A percentile compares a stretch with the other conserved stretches of the same genome.
Evolutionary conservation across 306 rosid species (phyloP).

Genomic region (Clitoria ternatea): DNA sequence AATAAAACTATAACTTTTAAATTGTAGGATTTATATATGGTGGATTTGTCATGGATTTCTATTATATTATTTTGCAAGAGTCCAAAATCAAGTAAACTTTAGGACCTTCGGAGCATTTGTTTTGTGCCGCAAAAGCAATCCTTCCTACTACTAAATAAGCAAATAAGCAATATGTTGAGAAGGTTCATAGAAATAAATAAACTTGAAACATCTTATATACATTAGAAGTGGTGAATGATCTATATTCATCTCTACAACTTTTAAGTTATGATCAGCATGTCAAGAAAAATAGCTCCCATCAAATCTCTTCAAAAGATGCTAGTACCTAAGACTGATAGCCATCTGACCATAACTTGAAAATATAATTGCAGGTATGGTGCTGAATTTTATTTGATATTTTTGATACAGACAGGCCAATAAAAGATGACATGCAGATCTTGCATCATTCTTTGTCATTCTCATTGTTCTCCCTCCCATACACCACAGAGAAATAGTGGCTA

Average conservation of each 20-base stretch:
- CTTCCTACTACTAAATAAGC: neutral
- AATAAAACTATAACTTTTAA: neutral
- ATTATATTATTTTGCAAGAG: neutral
- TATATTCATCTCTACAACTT: conserved; percentile 21
- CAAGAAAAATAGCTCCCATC: conserved; percentile 16
- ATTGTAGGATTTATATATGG: neutral
- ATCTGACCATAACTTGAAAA: neutral
- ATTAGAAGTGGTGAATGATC: conserved; percentile 16
- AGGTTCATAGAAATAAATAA: neutral
- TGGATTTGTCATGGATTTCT: neutral
- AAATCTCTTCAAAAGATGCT: conserved; percentile 18
- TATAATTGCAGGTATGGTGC: conserved; percentile 12
- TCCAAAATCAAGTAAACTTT: neutral
- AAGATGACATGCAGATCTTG: conserved; percentile 16
- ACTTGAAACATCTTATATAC: conserved; percentile 22
- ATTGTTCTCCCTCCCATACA: conserved; percentile 51
- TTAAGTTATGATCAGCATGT: neutral
- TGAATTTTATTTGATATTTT: neutral
- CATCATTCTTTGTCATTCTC: conserved; percentile 47
- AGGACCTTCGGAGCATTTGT: neutral
- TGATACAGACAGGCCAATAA: conserved; percentile 25
- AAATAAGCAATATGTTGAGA: neutral
- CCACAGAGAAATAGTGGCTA: conserved; percentile 68
- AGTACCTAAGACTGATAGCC: conserved; percentile 7
- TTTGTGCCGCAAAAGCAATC: neutral